Evolutionary conservation across 208 protist genomes (phyloP).

Genomic region (Leishmania turanica): DNA sequence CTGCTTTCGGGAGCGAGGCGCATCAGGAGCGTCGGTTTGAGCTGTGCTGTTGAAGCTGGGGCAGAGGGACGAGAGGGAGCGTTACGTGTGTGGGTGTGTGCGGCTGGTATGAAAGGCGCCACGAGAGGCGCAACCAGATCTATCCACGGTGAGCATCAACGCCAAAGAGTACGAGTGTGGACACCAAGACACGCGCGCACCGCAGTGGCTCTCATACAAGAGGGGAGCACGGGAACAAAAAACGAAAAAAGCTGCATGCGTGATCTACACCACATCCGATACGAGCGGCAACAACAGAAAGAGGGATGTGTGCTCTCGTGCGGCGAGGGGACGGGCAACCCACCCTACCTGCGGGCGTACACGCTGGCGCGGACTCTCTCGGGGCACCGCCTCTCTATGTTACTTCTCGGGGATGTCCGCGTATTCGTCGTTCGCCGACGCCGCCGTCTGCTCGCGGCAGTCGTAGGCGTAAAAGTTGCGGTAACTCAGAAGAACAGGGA

Average conservation of each 20-base stretch:
- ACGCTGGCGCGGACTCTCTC: not conserved
- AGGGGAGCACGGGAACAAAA: not conserved
- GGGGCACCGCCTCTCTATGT: not conserved
- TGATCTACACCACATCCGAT: not conserved
- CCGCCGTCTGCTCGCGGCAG: constrained; percentile 86
- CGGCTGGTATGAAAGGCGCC: not conserved
- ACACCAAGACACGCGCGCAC: not conserved
- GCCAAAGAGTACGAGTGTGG: not conserved
- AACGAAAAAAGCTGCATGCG: not conserved
- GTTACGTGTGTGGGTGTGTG: not conserved
- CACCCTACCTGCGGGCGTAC: not conserved
- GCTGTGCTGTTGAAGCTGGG: too few relatives aligned
- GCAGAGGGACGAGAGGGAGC: not conserved
- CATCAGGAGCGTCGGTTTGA: not conserved
- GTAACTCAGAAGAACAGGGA: constrained; percentile 87
- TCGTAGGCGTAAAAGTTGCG: constrained; percentile 91
- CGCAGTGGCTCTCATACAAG: not conserved
- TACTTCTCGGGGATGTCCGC: constrained; percentile 32
- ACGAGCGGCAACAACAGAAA: not conserved
- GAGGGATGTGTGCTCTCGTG: not conserved
- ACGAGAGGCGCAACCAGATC: not conserved
- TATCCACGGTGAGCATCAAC: not conserved
- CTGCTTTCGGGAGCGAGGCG: not conserved
- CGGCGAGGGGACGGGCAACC: not conserved
- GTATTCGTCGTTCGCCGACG: constrained; percentile 77